phyloP scores from a whole-genome alignment of 106 monocot species.

The Dioscorea zingiberensis region DNA sequence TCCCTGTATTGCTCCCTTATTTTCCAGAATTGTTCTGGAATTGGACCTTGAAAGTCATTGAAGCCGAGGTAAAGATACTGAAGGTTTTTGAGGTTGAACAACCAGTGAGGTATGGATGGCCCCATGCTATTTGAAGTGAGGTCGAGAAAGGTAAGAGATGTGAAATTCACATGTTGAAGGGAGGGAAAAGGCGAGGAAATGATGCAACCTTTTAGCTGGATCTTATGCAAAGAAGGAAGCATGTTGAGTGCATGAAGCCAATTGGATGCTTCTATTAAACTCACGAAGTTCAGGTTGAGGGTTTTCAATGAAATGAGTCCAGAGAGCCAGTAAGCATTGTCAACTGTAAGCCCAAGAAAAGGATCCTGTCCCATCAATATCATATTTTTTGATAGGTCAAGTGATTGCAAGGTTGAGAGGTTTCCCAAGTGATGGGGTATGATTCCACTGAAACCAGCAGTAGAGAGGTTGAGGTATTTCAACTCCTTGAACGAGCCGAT shows the following conservation, averaged over 20 bases:
- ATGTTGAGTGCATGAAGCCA: slow-evolving; percentile 1
- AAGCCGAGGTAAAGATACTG: not conserved
- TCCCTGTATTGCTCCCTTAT: too few species aligned
- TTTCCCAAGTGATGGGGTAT: slow-evolving; percentile 23
- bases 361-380: not conserved
- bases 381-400: not conserved
- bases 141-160: slow-evolving; percentile 8
- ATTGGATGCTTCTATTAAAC: not conserved
- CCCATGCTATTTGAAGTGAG: slow-evolving; percentile 8
- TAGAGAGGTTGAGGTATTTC: slow-evolving; percentile 22
- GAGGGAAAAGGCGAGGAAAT: not conserved
- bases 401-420: slow-evolving; percentile 11
- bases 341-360: not conserved
- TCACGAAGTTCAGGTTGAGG: slow-evolving; percentile 5
- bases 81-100: slow-evolving; percentile 1
- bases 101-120: not conserved
- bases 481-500: slow-evolving; percentile 17
- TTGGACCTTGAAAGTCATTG: not conserved
- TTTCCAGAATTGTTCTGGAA: too few species aligned
- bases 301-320: slow-evolving; percentile 11
- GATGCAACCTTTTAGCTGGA: not conserved
- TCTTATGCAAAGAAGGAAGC: slow-evolving; percentile 9
- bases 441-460: not conserved
- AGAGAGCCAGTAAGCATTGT: slow-evolving; percentile 10
- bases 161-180: slow-evolving; percentile 8